Conservation (phyloP, 345 rosid genomes). For the Schrenkiella parvula region DNA sequence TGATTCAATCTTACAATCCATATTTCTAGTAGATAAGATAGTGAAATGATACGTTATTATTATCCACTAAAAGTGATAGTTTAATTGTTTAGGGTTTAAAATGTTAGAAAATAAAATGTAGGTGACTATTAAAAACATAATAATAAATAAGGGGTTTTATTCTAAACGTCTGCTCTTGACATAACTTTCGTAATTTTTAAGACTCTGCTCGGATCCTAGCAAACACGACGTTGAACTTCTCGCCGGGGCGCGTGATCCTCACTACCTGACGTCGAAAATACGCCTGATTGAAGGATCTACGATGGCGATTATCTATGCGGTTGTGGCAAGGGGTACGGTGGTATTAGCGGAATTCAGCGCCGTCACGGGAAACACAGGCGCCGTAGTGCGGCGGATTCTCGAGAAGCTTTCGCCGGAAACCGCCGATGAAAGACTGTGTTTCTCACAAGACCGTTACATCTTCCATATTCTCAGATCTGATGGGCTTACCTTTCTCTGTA, state of each 20-base stretch:
- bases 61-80: not conserved
- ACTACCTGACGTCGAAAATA: not conserved
- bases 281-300: not conserved
- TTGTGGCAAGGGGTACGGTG: slow-evolving; percentile 91
- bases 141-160: slow-evolving; percentile 4
- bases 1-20: not conserved
- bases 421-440: slow-evolving; percentile 72
- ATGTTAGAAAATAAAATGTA: not conserved
- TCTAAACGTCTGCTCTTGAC: not conserved
- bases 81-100: slow-evolving; percentile 3
- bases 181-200: not conserved
- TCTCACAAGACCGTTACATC: slow-evolving; percentile 91
- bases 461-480: slow-evolving; percentile 94
- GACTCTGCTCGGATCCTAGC: slow-evolving; percentile 20
- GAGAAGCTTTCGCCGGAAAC: slow-evolving; percentile 82
- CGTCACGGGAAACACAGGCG: slow-evolving; percentile 88
- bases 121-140: not conserved
- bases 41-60: not conserved
- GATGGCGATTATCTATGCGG: slow-evolving; percentile 91
- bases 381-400: slow-evolving; percentile 79
- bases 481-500: slow-evolving; percentile 86
- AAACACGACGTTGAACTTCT: slow-evolving; percentile 17
- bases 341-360: slow-evolving; percentile 96
- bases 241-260: slow-evolving; percentile 16
- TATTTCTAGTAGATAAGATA: not conserved